These are phyloP conservation scores for Metarhizium brunneum DNA, from an alignment of 2,329 filamentous ascomycete species.

Conservation along the genomic window DNA sequence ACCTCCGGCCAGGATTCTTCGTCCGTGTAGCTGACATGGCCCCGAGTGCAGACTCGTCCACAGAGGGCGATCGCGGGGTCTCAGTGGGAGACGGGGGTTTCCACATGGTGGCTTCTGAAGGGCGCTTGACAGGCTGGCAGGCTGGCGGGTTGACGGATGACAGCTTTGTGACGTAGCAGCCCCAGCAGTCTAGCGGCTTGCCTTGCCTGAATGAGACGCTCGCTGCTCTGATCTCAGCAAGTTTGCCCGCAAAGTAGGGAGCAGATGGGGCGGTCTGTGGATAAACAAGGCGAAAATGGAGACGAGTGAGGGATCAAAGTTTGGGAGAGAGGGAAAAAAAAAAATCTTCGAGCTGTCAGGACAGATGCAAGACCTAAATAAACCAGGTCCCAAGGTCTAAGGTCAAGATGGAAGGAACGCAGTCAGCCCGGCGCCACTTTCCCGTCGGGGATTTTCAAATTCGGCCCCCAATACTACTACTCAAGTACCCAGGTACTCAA, in stretches of 20 bases:
- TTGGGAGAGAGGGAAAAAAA: no score
- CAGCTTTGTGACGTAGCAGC: neutral
- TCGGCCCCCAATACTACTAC: no score
- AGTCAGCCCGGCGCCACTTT: neutral
- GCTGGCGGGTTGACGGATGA: neutral
- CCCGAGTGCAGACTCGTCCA: neutral
- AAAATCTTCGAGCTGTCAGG: no score
- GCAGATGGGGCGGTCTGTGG: no score
- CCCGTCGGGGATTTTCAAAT: neutral
- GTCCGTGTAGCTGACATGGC: constrained; percentile 8
- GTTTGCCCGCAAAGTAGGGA: no score
- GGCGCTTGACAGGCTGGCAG: neutral
- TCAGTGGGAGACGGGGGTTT: constrained; percentile 12
- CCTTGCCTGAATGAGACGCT: no score
- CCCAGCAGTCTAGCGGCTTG: neutral
- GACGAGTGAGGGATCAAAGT: no score
- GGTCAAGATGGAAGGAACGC: neutral
- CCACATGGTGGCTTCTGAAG: constrained; percentile 12
- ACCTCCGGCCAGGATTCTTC: constrained; percentile 40
- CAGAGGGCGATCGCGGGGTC: constrained; percentile 5
- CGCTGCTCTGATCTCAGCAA: no score
- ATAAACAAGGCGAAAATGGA: no score
- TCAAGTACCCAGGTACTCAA: no score
- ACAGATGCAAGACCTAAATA: no score
- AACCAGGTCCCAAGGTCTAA: no score